Conservation (phyloP, 1,139 yeast species). For the Pichia sp. region DNA sequence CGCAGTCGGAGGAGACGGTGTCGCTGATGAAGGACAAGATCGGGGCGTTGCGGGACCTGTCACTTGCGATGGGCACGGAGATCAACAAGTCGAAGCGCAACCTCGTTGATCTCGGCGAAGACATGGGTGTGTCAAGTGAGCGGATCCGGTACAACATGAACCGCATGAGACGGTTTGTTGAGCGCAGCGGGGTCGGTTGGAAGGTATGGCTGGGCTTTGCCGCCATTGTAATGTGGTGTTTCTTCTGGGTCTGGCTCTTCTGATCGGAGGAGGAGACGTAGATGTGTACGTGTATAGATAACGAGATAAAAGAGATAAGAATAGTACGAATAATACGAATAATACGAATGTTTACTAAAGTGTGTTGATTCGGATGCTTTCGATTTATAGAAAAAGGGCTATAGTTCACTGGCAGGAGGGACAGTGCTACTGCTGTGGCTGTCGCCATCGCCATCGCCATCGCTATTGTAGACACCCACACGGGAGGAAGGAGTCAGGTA, state of each 20-base stretch:
- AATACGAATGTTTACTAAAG: no score
- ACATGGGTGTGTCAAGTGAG: constrained; percentile 36
- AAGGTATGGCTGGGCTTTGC: constrained; percentile 73
- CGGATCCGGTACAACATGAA: constrained; percentile 61
- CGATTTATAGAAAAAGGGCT: neutral
- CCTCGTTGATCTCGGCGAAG: constrained; percentile 52
- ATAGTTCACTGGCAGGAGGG: neutral
- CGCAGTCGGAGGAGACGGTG: constrained; percentile 78
- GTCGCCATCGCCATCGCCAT: neutral
- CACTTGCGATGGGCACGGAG: constrained; percentile 77
- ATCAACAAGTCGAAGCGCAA: constrained; percentile 68
- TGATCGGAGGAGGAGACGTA: constrained; percentile 19
- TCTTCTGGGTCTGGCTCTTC: constrained; percentile 78
- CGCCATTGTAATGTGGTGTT: constrained; percentile 55
- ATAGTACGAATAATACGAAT: no score
- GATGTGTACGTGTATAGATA: neutral
- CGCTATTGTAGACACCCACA: constrained; percentile 15
- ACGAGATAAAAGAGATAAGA: no score
- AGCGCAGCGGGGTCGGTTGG: constrained; percentile 76
- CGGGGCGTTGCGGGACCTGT: constrained; percentile 62
- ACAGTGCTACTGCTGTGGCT: neutral
- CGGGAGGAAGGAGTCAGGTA: constrained; percentile 17
- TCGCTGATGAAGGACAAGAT: constrained; percentile 68
- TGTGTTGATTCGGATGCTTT: neutral
- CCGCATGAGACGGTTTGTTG: constrained; percentile 77